phyloP scores from a whole-genome alignment of 768 basidiomycete species.

The Cystofilobasidium bisporidii region DNA sequence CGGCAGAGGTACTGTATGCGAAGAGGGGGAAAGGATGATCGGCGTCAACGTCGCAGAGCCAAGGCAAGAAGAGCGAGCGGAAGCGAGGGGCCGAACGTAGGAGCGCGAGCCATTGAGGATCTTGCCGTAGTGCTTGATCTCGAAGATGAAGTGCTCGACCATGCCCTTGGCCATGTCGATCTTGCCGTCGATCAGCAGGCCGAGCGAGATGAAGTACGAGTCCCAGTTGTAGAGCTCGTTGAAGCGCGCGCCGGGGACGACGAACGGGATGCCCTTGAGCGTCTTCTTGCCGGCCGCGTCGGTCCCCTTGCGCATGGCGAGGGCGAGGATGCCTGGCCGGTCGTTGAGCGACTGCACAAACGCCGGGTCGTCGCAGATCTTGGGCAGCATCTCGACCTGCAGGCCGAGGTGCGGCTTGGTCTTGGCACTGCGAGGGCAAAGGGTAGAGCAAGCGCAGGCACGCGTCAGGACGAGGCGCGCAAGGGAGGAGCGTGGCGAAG shows the following conservation, averaged over 20 bases:
- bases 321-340: slow-evolving; percentile 84
- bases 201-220: slow-evolving; percentile 78
- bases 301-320: slow-evolving; percentile 88
- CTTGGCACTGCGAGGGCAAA: slow-evolving; percentile 45
- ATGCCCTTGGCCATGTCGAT: slow-evolving; percentile 92
- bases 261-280: slow-evolving; percentile 87
- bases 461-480: background rate
- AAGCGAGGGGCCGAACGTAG: slow-evolving; percentile 39
- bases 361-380: slow-evolving; percentile 70
- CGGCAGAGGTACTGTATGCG: slow-evolving; percentile 70
- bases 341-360: slow-evolving; percentile 89
- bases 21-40: background rate
- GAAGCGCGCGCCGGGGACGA: slow-evolving; percentile 66
- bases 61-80: background rate
- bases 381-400: slow-evolving; percentile 81
- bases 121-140: slow-evolving; percentile 78
- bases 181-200: slow-evolving; percentile 87
- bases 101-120: slow-evolving; percentile 93
- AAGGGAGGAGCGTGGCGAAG: background rate
- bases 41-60: no score
- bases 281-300: slow-evolving; percentile 61
- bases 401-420: slow-evolving; percentile 91
- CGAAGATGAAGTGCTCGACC: slow-evolving; percentile 98
- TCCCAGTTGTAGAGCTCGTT: slow-evolving; percentile 42
- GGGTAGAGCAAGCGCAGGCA: no score